Evolutionary conservation across 2,329 filamentous ascomycete genomes (phyloP), one percentile per base, ranked within the genome.

Genomic region (Penicillium capsulatum): DNA sequence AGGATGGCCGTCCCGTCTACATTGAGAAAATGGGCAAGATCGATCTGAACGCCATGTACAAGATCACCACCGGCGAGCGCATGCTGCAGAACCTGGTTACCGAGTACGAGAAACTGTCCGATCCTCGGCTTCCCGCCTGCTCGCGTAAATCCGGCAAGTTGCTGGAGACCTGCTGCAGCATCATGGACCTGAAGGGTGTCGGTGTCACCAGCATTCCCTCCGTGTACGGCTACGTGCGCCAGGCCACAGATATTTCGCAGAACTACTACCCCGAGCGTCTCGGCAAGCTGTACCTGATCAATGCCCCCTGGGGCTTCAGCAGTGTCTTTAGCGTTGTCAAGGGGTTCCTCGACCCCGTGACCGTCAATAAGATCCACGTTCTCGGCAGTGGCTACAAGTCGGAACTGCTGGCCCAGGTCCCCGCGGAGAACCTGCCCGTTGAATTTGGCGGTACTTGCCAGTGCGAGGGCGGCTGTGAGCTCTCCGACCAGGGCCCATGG

Each of bases 241-340:
- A 84, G 64, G 89, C 88, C 31, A 92, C 88, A 22, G 82, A 74
- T 65, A 86, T 98, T 70, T 94, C 87, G 51, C 92, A 97, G 72
- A 95, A 97, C 79, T 94, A 97, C 80, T 98, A 98, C 73, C 92
- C 92, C 6, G 92, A 98, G 77, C 86, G 92, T 44, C 77, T 98
- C 44, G 92, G 92, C 60, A 90, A 89, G 70, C 77, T 98, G 63
- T 98, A 95, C 77, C 73, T 98, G 57, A 96, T 98, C 81, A 98
- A 98, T 71, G 87, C 91, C 3, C 89, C 89, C 14, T 97, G 90
- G 90, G 90, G 90, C 17, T 97, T 97, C 76, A 83, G 83, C 47
- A 77, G 78, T 54, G 85, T 89, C 48, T 98, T 92, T 77, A 76
- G 72, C 63, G 77, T 94, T 42, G 79, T 97, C 68, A 96, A 94